phyloP scores from a whole-genome alignment of 2,329 filamentous ascomycete genomes.

The Hymenoscyphus repandus region DNA sequence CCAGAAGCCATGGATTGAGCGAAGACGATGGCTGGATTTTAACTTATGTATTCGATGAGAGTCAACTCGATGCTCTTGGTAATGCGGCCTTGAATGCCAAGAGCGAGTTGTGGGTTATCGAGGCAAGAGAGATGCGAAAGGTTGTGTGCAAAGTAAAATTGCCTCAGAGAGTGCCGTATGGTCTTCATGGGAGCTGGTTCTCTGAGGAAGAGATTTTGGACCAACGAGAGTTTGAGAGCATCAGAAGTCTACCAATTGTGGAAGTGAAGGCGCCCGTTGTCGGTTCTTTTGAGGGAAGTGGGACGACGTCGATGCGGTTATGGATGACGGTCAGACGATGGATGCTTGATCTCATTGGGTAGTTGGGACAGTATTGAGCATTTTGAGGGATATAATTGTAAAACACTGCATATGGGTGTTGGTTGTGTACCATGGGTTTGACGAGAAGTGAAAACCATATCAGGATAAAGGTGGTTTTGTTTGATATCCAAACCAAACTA shows the following conservation, averaged over 20 bases:
- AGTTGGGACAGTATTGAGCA: too few relatives aligned
- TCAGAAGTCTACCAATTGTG: slow-evolving; percentile 15
- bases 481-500: too few relatives aligned
- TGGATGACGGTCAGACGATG: too few relatives aligned
- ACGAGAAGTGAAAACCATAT: too few relatives aligned
- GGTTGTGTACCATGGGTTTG: too few relatives aligned
- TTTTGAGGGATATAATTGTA: too few relatives aligned
- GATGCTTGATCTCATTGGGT: too few relatives aligned
- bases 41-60: slow-evolving; percentile 66
- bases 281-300: too few relatives aligned
- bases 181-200: slow-evolving; percentile 61
- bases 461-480: too few relatives aligned
- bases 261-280: background rate
- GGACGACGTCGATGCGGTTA: too few relatives aligned
- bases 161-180: slow-evolving; percentile 65
- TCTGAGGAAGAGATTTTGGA: slow-evolving; percentile 43
- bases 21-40: slow-evolving; percentile 66
- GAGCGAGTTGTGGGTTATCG: slow-evolving; percentile 64
- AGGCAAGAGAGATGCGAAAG: slow-evolving; percentile 56
- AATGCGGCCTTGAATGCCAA: slow-evolving; percentile 36
- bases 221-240: slow-evolving; percentile 35
- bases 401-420: too few relatives aligned
- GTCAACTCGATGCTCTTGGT: slow-evolving; percentile 44
- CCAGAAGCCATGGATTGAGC: slow-evolving; percentile 33
- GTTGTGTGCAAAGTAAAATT: slow-evolving; percentile 54